Evolutionary conservation across 306 rosid species (phyloP), one percentile per base, ranked within the genome.

Genomic region (Herpetospermum pedunculosum): DNA sequence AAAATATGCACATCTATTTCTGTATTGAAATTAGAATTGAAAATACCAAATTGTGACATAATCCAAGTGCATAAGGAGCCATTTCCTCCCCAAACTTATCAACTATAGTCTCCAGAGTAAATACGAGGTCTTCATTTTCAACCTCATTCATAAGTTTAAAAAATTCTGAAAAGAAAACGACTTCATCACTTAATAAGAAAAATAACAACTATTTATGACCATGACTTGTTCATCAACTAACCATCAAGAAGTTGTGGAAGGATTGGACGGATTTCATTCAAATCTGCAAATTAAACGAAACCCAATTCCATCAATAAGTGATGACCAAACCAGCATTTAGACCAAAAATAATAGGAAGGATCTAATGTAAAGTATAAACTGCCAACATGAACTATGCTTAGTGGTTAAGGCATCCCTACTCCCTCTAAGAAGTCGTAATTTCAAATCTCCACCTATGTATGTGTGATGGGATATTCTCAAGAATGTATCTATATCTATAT

Each of bases 61-160:
- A 83, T 58, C 98, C 96, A 79, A 93, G 85, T 8, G 98, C 98
- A 82, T 93, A 93, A 68, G 98, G 96, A 70, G 97, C 97, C 92
- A 93, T 93, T 84, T 93, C 97, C 86, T 93, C 98, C 76, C 97
- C 98, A 63, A 93, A 93, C 75, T 93, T 93, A 77, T 93, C 98
- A 80, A 93, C 98, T 73, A 93, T 93, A 72, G 97, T 93, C 88
- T 93, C 97, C 89, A 93, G 84, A 40, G 98, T 93, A 83, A 87
- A 93, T 46, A 93, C 98, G 57, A 93, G 96, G 79, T 93, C 98
- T 81, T 93, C 98, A 76, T 93, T 93, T 88, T 93, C 97, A 82
- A 93, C 88, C 84, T 93, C 98, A 79, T 93, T 83, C 97, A 93
- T 90, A 77, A 93, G 98, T 83, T 93, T 93, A 83, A 89, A 93